Base-by-base conservation (phyloP, 1,284 basidiomycete species). In the Acaromyces ingoldii region DNA sequence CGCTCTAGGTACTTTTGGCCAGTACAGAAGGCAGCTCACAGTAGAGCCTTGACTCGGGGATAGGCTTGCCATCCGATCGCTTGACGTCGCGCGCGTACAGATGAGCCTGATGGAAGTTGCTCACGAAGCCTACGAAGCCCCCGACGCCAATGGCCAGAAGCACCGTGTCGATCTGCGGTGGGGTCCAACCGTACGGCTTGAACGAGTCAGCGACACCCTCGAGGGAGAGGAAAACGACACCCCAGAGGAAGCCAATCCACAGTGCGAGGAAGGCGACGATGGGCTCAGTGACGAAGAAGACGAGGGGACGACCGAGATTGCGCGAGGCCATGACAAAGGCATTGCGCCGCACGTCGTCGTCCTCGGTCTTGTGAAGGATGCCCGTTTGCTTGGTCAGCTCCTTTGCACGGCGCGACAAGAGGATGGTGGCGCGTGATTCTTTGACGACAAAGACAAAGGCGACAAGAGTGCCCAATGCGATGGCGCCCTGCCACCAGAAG, bases 91-190 rank as follows among this genome's bases (percentile, higher is more conserved):
- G n/a, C 1, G 58, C 60, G 29, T 67, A 70, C 13, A 67, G 52
- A 37, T 58, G 51, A 17, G 67, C 67, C 36, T 70, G 67, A 69
- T 76, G 53, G 44, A 73, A 53, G 74, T 89, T 86, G 36, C 84
- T 83, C 22, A 86, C 64, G 34, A 86, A 85, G 0, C 87, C 89
- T 34, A 89, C 62, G 38, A 34, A 26, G 49, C 62, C 66, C 19
- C 68, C 67, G 4, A 67, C 57, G 7, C 57, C 63, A 21, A 67
- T 58, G 41, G 56, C 53, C 28, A 69, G 57, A 3, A 70, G 53
- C 3, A 62, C 60, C 36, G 62, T 19, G 26, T 60, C 61, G 19
- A 57, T 54, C 49, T 70, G 58, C 11, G 58, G 53, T 19, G 43
- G 19, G 26, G 56, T 54, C 62, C 63, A 70, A n/a, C 60, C 60